Base-by-base conservation (phyloP, 331 rosid species). In the Prunus yedoensis region DNA sequence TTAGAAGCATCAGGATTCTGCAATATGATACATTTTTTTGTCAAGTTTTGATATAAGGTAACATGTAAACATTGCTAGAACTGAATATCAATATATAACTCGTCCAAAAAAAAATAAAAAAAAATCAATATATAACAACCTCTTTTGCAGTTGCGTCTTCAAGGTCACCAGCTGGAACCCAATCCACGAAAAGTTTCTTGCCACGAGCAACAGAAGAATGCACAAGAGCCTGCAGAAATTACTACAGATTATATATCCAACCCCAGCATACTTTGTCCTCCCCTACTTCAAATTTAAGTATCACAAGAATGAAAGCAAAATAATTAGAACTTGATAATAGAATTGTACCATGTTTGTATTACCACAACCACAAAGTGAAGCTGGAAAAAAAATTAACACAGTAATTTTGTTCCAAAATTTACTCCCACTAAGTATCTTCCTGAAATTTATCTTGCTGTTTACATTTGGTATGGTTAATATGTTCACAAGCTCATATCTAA, bases 141-240 rank as follows among this genome's bases (percentile, higher is more conserved):
- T 90, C 97, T 82, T 85, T 89, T 2, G 83, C 79, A 32, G 92
- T 87, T 61, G 78, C 62, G 20, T 75, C 88, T 85, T 94, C 99
- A 75, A 94, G 94, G 77, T 92, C 81, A 65, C 77, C 65, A 74
- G 99, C 96, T 16, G 99, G 66, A 74, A 94, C 81, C 99, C 95
- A 94, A 53, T 94, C 96, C 74, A 94, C 88, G 49, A 75, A n/a
- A 74, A 94, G 96, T 82, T 90, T 94, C 89, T 87, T 90, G 61
- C 74, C 74, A 72, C 81, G 74, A 52, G 81, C 72, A 74, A 90
- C 95, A 77, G 97, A 83, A 63, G 98, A 96, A 80, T 94, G 97
- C 79, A 77, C 35, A 74, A 94, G 93, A 81, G 98, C 98, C 98
- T 94, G 88, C 82, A 76, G 27, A 63, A 65, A 68, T 75, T 38